A percentile compares a stretch with the other conserved stretches of the same genome.
Evolutionary conservation across 345 rosid genomes (phyloP).

Genomic region (Sonneratia caseolaris): DNA sequence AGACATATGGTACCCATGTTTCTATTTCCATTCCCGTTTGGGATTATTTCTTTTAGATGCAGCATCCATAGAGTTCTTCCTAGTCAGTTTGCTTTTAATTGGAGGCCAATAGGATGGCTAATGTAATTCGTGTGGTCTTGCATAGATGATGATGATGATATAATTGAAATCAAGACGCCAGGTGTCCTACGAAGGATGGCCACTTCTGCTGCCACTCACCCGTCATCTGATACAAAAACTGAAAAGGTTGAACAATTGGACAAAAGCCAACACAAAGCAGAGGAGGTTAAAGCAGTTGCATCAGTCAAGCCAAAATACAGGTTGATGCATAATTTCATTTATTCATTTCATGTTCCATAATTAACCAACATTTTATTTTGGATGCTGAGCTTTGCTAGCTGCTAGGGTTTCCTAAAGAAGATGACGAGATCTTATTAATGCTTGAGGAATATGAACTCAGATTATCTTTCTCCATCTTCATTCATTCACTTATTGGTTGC

Average conservation of each 20-base stretch:
- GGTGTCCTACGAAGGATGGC: neutral
- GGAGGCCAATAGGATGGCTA: neutral
- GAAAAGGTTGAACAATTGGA: neutral
- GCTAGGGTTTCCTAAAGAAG: neutral
- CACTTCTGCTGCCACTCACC: slow-evolving; percentile 8
- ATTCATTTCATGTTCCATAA: neutral
- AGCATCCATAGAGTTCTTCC: neutral
- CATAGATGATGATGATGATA: slow-evolving; percentile 5
- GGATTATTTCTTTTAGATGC: neutral
- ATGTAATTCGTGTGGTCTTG: neutral
- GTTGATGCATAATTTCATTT: slow-evolving; percentile 20
- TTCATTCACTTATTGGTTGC: neutral
- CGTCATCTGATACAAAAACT: neutral
- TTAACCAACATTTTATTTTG: too few species aligned
- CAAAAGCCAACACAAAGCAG: neutral
- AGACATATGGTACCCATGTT: neutral
- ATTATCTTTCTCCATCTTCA: neutral
- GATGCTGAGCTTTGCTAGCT: neutral
- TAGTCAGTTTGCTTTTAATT: neutral
- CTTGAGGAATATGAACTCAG: neutral
- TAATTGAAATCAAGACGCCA: neutral
- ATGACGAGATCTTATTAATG: neutral
- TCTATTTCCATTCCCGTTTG: neutral
- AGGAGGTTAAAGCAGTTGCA: slow-evolving; percentile 11
- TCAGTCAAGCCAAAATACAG: slow-evolving; percentile 50